Base-by-base conservation (phyloP, 2,329 filamentous ascomycete genomes). In the Talaromyces sp. region DNA sequence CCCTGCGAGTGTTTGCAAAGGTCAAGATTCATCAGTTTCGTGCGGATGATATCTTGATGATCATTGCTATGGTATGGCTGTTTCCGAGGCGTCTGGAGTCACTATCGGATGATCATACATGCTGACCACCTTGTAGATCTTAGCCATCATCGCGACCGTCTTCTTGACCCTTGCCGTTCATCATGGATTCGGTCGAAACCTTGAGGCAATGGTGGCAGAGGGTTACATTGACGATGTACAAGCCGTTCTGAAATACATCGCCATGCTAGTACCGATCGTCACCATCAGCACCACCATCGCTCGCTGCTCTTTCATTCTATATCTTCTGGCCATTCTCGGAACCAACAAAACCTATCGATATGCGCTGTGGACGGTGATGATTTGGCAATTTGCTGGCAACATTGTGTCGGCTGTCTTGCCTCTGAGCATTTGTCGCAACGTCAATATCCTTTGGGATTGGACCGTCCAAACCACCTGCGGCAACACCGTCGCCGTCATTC, bases 381-480 rank as follows among this genome's bases (percentile, higher is more conserved):
- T 31, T 11, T 42, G 71, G 23, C 69, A 72, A 31, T 21, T 68
- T 12, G 28, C 67, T 8, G 61, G 66, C 4, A 72, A 72, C 35
- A 31, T 44, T 8, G 60, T 68, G 12, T 66, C 67, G 11, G 64
- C 54, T 18, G 35, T 71, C 31, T 56, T 70, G 14, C 66, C 70
- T 21, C 60, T 72, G 2, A 70, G 70, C 33, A 65, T 66, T 1
- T 66, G 68, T 44, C 72, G 70, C 11, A 66, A 68, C 11, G 67
- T 64, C 37, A 63, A 69, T 39, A 61, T 58, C 2, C 65, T 70
- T 3, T 72, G 70, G 70, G 61, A 67, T 3, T 62, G 67, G 12
- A 33, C 25, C 0, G 65, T 65, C 2, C 65, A 63, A 39, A 50
- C 40, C 14, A 35, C 40, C 16, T 72, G 70, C 52, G 67, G 66